Conservation (phyloP, 2,329 filamentous ascomycete genomes). For the Akanthomyces dipterigenus region DNA sequence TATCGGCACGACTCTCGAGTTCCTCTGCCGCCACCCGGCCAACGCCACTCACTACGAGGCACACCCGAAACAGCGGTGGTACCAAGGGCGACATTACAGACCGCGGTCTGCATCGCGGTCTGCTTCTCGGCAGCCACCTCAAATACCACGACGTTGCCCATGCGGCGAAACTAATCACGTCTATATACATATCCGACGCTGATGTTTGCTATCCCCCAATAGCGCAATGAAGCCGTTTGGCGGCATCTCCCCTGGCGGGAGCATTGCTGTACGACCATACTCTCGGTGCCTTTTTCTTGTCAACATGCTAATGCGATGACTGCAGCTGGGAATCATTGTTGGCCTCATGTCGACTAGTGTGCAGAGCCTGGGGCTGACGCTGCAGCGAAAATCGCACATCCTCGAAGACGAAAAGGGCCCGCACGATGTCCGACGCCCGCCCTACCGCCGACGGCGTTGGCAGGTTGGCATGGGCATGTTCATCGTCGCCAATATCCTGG, state of each 20-base stretch:
- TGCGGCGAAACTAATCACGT: slow-evolving; percentile 19
- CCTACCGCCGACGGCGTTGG: slow-evolving; percentile 87
- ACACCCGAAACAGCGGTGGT: slow-evolving; percentile 5
- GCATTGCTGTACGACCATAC: slow-evolving; percentile 57
- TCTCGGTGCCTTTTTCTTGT: too few species aligned
- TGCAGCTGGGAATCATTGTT: slow-evolving; percentile 82
- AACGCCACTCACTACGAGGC: not conserved
- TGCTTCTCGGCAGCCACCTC: not conserved
- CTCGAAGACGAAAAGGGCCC: slow-evolving; percentile 89
- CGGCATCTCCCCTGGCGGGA: slow-evolving; percentile 71
- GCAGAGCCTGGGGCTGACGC: slow-evolving; percentile 87
- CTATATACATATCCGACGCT: slow-evolving; percentile 25
- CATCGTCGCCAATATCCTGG: slow-evolving; percentile 85
- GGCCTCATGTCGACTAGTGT: slow-evolving; percentile 90
- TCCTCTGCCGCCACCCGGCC: not conserved
- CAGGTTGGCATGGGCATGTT: slow-evolving; percentile 98
- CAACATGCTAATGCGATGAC: not conserved
- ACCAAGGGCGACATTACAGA: not conserved
- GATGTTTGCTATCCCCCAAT: slow-evolving; percentile 38
- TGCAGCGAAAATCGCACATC: slow-evolving; percentile 96
- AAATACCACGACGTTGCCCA: slow-evolving; percentile 12
- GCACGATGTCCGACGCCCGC: slow-evolving; percentile 72
- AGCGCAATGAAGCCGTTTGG: slow-evolving; percentile 63
- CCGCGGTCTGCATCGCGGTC: not conserved
- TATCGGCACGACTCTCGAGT: not conserved